Evolutionary conservation across 805 yeast genomes (phyloP).

Genomic region (Candida alai): DNA sequence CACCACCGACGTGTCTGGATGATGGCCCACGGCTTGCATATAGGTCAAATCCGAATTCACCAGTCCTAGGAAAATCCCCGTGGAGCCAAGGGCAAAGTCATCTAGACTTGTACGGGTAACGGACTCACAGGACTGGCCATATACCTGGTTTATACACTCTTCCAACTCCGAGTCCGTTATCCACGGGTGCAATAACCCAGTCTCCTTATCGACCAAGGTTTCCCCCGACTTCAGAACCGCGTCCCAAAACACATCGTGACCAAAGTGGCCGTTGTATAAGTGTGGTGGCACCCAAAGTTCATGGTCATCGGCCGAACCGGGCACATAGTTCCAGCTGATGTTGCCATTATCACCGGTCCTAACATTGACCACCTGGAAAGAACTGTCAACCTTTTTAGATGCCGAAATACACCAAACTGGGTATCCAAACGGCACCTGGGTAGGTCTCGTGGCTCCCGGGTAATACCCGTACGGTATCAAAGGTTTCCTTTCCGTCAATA

Average conservation of each 20-base stretch:
- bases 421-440: slow-evolving; percentile 5
- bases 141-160: slow-evolving; percentile 15
- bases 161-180: slow-evolving; percentile 22
- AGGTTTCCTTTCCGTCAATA: slow-evolving; percentile 35
- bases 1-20: too few relatives aligned
- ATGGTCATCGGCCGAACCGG: slow-evolving; percentile 95
- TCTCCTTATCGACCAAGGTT: slow-evolving; percentile 17
- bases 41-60: slow-evolving; percentile 16
- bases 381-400: slow-evolving; percentile 36
- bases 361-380: slow-evolving; percentile 2
- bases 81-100: too few relatives aligned
- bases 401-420: slow-evolving; percentile 53
- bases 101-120: too few relatives aligned
- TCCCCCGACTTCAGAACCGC: slow-evolving; percentile 1
- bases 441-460: slow-evolving; percentile 38
- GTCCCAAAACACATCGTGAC: slow-evolving; percentile 57
- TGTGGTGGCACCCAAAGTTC: slow-evolving; percentile 63
- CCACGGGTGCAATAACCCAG: slow-evolving; percentile 20
- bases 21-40: slow-evolving; percentile 4
- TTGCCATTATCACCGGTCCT: slow-evolving; percentile 7
- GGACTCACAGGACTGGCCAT: too few relatives aligned
- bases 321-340: slow-evolving; percentile 52
- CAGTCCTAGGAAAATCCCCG: slow-evolving; percentile 27
- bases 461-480: slow-evolving; percentile 68
- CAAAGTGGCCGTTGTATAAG: slow-evolving; percentile 44